A percentile compares a stretch with the other conserved stretches of the same genome.
Evolutionary conservation across 2,329 filamentous ascomycete genomes (phyloP).

Genomic region (Periconia macrospinosa): DNA sequence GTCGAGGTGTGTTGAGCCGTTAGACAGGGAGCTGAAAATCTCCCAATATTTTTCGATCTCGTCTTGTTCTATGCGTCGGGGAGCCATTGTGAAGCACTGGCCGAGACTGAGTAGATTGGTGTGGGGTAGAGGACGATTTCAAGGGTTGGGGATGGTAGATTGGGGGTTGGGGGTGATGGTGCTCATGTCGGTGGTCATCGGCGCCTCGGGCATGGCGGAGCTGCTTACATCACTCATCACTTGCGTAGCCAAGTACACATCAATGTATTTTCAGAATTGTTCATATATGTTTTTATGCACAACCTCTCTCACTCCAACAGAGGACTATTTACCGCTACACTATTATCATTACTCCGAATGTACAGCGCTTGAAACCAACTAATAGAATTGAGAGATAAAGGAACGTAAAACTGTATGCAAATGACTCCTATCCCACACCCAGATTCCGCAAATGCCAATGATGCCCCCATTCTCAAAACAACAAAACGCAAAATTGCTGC

Average conservation of each 20-base stretch:
- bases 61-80: conserved; percentile 68
- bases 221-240: not conserved
- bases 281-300: not conserved
- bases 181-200: conserved; percentile 5
- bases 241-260: not conserved
- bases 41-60: conserved; percentile 81
- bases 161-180: conserved; percentile 12
- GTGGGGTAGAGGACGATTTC: not conserved
- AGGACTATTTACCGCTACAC: conserved; percentile 10
- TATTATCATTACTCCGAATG: conserved; percentile 20
- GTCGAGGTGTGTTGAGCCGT: conserved; percentile 66
- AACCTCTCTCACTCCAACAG: not conserved
- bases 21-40: conserved; percentile 70
- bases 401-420: not conserved
- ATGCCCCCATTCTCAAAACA: not conserved
- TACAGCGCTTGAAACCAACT: not conserved
- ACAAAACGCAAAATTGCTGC: not conserved
- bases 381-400: not conserved
- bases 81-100: conserved; percentile 31
- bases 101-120: not conserved
- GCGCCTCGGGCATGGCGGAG: not conserved
- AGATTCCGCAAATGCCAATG: not conserved
- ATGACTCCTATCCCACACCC: not conserved
- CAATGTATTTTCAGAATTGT: not conserved
- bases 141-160: not conserved